Evolutionary conservation across 257 asterid genomes (phyloP), one percentile per base, ranked within the genome.

Genomic region (Przewalskia tangutica): DNA sequence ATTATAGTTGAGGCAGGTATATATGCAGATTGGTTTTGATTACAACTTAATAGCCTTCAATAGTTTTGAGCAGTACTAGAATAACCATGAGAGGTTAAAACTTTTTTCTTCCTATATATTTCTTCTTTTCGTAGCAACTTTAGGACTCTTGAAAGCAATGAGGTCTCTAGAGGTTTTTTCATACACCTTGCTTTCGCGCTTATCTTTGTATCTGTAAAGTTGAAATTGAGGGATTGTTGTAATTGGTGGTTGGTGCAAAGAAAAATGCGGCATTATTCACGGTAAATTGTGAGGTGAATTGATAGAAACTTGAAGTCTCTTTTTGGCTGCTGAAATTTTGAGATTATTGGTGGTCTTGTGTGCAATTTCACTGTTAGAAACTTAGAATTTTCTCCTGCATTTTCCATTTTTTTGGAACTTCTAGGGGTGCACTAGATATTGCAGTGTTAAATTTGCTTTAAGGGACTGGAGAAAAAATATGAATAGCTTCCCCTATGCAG

Each of bases 121-220:
- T 40, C 75, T 60, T 65, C 76, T 82, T 71, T 77, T 27, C 56
- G 83, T 77, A 82, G 75, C 63, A 50, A 56, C 7, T 36, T 62
- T 79, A 82, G 78, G 85, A 84, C 88, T 84, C 87, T 84, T 89
- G 81, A 86, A 83, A 34, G 81, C 65, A 84, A 50, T 59, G 85
- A 81, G 89, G 81, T 86, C 68, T 81, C 83, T 85, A 71, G 85
- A 84, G 84, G 77, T 70, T 66, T 75, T 3, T 86, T 2, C 14
- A 86, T 90, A 77, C 67, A 79, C 80, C 83, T 68, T 81, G 44
- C 48, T 56, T 60, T 14, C 55, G 12, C 16, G 65, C 81, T 54
- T 27, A 59, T 84, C 85, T 87, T 58, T 77, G 63, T 88, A 82
- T 84, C 84, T 92, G 93, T 90, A 89, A 89, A 92, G 91, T 89